Evolutionary conservation across 192 early-diverging fungal species (phyloP).

Genomic region (Phlyctochytrium bullatum): DNA sequence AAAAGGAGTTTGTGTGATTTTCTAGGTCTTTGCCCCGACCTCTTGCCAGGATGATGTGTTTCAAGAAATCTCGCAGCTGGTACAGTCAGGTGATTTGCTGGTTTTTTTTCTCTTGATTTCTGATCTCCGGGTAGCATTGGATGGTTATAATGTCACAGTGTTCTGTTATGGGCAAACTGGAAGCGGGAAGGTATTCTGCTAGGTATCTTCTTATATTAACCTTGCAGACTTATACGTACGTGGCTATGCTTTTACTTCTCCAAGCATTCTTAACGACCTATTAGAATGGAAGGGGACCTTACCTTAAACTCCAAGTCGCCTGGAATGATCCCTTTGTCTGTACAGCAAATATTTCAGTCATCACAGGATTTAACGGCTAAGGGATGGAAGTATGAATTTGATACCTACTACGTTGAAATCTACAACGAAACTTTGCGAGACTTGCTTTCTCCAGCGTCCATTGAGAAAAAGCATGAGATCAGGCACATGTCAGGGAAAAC

Average conservation of each 20-base stretch:
- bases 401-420: constrained; percentile 91
- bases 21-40: constrained; percentile 66
- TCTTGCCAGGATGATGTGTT: constrained; percentile 78
- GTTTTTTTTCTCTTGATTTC: not conserved
- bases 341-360: constrained; percentile 81
- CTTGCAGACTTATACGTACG: not conserved
- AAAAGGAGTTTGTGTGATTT: not conserved
- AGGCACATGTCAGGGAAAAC: constrained; percentile 77
- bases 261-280: constrained; percentile 1
- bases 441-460: constrained; percentile 52
- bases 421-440: constrained; percentile 94
- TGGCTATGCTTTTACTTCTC: not conserved
- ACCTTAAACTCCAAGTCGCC: constrained; percentile 25
- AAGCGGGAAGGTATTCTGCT: constrained; percentile 70
- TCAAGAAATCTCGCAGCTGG: constrained; percentile 92
- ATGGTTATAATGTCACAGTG: constrained; percentile 96
- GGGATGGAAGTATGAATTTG: constrained; percentile 86
- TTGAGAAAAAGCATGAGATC: constrained; percentile 74
- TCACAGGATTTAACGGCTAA: constrained; percentile 68
- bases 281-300: constrained; percentile 54
- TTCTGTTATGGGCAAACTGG: constrained; percentile 99
- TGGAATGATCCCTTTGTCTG: constrained; percentile 95
- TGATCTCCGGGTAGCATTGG: constrained; percentile 55
- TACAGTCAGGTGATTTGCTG: constrained; percentile 60
- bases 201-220: not conserved